A percentile compares a stretch with the other conserved stretches of the same genome.
phyloP scores from a whole-genome alignment of 495 filamentous ascomycete species.

The Immersiella caudata region DNA sequence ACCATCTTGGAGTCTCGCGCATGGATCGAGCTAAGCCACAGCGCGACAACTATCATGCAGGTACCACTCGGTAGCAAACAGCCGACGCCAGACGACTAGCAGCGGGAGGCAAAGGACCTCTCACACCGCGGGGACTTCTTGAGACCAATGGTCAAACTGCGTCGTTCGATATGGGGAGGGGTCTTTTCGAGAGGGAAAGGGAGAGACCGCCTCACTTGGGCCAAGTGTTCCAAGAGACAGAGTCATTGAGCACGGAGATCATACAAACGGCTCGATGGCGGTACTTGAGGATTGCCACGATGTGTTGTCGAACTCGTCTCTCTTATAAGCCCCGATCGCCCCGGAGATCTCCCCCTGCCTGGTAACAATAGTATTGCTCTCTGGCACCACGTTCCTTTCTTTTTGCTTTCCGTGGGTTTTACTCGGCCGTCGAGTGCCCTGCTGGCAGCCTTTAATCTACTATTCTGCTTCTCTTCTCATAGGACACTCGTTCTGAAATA shows the following conservation, averaged over 20 bases:
- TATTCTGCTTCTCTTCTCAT: constrained; percentile 35
- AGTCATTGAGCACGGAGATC: constrained; percentile 18
- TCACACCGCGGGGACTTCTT: neutral
- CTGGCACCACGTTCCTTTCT: constrained; percentile 23
- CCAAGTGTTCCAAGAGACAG: neutral
- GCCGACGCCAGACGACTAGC: neutral
- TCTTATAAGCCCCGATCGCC: constrained; percentile 19
- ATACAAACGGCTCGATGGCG: constrained; percentile 11
- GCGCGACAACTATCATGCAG: neutral
- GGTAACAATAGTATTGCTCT: constrained; percentile 28
- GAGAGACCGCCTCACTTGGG: neutral
- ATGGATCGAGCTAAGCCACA: constrained; percentile 1
- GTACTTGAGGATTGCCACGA: neutral
- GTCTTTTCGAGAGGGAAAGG: no score
- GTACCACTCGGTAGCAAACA: neutral
- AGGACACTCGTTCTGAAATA: constrained; percentile 34
- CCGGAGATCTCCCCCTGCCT: constrained; percentile 10
- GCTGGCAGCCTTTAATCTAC: constrained; percentile 31
- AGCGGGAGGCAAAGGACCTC: neutral
- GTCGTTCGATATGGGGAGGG: neutral
- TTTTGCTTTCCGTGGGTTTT: constrained; percentile 24
- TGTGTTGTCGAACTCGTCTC: neutral
- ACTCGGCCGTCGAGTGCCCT: constrained; percentile 26
- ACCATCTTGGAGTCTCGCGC: neutral
- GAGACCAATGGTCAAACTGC: neutral